Conservation (phyloP, 2,329 filamentous ascomycete species). For the Fusarium robinianum region DNA sequence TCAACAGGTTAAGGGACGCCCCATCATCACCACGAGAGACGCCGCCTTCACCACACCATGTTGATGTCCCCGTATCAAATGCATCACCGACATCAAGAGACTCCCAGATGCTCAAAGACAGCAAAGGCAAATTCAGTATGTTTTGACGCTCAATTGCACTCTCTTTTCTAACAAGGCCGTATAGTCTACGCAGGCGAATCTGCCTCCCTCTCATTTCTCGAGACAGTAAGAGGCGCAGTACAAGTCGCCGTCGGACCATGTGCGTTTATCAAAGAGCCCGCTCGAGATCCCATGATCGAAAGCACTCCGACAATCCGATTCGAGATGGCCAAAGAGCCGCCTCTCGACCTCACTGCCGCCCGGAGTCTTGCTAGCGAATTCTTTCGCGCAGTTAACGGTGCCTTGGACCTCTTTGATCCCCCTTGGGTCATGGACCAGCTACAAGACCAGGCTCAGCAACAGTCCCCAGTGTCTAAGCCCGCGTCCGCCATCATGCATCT, state of each 20-base stretch:
- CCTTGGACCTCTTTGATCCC: conserved; percentile 5
- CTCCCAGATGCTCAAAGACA: conserved; percentile 1
- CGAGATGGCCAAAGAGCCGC: conserved; percentile 1
- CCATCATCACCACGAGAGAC: background rate
- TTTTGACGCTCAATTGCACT: too few species aligned
- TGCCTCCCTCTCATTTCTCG: conserved; percentile 6
- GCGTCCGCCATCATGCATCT: conserved; percentile 36
- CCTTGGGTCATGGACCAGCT: conserved; percentile 1
- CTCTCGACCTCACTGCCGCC: background rate
- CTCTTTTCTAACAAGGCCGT: background rate
- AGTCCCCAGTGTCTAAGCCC: conserved; percentile 21
- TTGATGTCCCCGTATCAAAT: background rate
- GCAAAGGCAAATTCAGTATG: conserved; percentile 7
- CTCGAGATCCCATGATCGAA: conserved; percentile 1
- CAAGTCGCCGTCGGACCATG: conserved; percentile 2
- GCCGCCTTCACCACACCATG: background rate
- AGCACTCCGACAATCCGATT: conserved; percentile 1
- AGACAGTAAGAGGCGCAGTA: conserved; percentile 3
- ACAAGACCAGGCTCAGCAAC: background rate
- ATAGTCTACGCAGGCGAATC: conserved; percentile 6
- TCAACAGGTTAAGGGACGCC: background rate
- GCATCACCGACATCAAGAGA: background rate
- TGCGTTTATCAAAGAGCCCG: background rate
- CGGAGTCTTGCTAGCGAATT: background rate
- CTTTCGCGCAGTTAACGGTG: conserved; percentile 4